Evolutionary conservation across 2,329 filamentous ascomycete genomes (phyloP), one percentile per base, ranked within the genome.

Genomic region (Botrytis squamosa): DNA sequence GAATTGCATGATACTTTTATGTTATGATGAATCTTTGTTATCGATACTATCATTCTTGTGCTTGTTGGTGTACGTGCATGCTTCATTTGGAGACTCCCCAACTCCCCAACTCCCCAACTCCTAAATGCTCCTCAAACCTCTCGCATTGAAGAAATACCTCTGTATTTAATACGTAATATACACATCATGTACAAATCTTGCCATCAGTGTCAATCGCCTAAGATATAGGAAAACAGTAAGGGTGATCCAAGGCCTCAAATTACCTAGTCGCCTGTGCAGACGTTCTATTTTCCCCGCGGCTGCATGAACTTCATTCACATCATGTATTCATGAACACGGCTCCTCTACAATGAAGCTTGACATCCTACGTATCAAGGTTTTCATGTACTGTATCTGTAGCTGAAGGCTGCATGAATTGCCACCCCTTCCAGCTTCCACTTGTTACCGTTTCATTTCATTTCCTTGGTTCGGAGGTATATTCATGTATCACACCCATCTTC

Each of bases 241-340:
- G 60, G 33, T 71, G 33, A 22, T 52, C 33, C 33, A 52, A 55
- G 52, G 57, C 38, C 49, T 44, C 40, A 49, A 25, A 70, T 38
- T 63, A 25, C 46, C 46, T 40, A 29, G 60, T 18, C 46, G 60
- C 44, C 62, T 59, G 62, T 60, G 42, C 70, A 72, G 63, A 66
- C 70, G 70, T 68, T 68, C 70, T 49, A 29, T 52, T 68, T 40
- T 42, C 49, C 40, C 63, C 63, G 49, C 63, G 42, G 49, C 70
- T 72, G 70, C 70, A 72, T 52, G 59, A 71, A 71, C 46, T 57
- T 71, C 36, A 38, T 22, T 71, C 18, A 49, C 29, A 64, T 68
- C n/a, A 42, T 72, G 52, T 62, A 72, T 52, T 52, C 63, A 72
- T 52, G 29, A 63, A 49, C 22, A 68, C 49, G 29, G 49, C 63